These are phyloP conservation scores for Pseudogymnoascus sp. DNA, from an alignment of 2,329 filamentous ascomycete species.

Conservation along the genomic window DNA sequence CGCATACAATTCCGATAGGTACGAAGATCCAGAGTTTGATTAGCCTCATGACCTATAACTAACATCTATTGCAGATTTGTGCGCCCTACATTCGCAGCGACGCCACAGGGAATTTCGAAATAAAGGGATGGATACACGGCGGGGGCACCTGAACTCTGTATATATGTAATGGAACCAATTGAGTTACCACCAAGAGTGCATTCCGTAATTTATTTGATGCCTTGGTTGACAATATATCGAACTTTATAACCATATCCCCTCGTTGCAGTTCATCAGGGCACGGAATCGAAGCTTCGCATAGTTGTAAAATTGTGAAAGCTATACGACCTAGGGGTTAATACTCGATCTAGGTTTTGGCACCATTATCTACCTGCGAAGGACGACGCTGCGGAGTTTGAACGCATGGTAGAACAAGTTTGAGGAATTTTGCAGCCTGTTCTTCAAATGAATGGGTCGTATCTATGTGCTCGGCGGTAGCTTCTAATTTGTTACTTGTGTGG, in stretches of 20 bases:
- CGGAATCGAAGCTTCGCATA: not conserved
- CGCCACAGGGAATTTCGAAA: conserved; percentile 38
- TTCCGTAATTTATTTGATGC: not conserved
- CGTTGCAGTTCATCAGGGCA: not conserved
- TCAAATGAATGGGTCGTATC: not conserved
- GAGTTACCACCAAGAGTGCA: not conserved
- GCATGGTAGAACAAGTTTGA: not conserved
- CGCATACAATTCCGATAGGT: conserved; percentile 86
- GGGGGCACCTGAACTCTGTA: conserved; percentile 1
- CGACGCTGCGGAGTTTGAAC: not conserved
- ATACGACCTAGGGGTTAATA: not conserved
- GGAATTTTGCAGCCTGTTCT: not conserved
- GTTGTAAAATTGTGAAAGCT: not conserved
- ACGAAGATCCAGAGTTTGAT: conserved; percentile 28
- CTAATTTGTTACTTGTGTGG: not conserved
- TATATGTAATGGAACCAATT: conserved; percentile 9
- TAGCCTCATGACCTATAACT: conserved; percentile 8
- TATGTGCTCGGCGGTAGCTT: not conserved
- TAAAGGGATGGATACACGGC: not conserved
- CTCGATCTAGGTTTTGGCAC: not conserved
- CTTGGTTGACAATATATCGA: conserved; percentile 6
- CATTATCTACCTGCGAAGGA: not conserved
- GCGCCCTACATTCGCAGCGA: conserved; percentile 68
- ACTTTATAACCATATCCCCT: not conserved
- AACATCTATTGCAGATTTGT: conserved; percentile 52